Evolutionary conservation across 176 grass and related monocot genomes (phyloP).

Genomic region (Luzula sylvatica): DNA sequence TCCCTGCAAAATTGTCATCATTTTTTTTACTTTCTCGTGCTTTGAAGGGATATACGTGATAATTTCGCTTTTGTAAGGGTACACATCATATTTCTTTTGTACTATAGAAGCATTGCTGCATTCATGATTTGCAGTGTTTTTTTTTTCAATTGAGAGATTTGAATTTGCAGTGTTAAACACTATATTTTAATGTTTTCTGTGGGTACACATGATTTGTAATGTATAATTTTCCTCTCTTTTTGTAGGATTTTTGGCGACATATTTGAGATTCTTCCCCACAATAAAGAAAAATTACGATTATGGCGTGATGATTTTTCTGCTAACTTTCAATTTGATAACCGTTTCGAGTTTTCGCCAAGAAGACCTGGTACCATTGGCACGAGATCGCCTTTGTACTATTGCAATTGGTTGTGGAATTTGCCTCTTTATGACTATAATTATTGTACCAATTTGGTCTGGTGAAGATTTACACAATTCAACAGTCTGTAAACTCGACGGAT

Average conservation of each 20-base stretch:
- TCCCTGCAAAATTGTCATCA: too few species aligned
- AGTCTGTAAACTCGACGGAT: conserved; percentile 58
- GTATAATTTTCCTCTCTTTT: neutral
- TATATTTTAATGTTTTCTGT: too few species aligned
- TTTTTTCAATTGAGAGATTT: too few species aligned
- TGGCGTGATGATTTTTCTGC: conserved; percentile 76
- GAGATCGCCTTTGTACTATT: conserved; percentile 67
- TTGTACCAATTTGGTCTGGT: conserved; percentile 86
- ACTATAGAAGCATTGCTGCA: too few species aligned
- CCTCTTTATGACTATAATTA: conserved; percentile 69
- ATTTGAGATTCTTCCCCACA: conserved; percentile 70
- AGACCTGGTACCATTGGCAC: conserved; percentile 47
- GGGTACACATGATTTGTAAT: too few species aligned
- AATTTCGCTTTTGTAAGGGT: too few species aligned
- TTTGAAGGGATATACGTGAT: too few species aligned
- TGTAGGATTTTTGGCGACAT: conserved; percentile 70
- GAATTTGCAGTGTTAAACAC: too few species aligned
- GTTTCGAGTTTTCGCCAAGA: conserved; percentile 76
- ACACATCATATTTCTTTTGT: too few species aligned
- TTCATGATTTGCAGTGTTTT: too few species aligned
- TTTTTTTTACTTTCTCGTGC: too few species aligned
- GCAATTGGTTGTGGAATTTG: conserved; percentile 78
- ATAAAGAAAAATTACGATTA: conserved; percentile 97
- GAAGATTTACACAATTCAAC: conserved; percentile 83
- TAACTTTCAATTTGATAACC: conserved; percentile 94